phyloP scores from a whole-genome alignment of 2,329 filamentous ascomycete species.

The Ascochyta pisi region DNA sequence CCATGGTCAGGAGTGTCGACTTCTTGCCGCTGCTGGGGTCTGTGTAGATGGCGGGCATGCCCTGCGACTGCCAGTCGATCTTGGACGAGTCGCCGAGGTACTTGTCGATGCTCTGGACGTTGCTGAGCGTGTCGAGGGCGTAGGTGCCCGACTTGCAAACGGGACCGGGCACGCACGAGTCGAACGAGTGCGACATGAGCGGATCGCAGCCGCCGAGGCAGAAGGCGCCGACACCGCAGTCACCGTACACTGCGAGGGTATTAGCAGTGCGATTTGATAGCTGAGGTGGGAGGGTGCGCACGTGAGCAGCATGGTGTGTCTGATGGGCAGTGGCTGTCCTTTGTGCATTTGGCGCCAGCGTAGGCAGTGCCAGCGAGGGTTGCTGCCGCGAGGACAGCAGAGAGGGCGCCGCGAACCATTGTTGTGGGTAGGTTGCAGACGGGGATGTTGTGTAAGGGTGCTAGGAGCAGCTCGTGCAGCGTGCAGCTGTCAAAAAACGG shows the following conservation, averaged over 20 bases:
- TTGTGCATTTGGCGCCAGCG: constrained; percentile 50
- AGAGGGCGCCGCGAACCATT: constrained; percentile 41
- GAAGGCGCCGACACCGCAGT: constrained; percentile 92
- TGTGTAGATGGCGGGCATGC: constrained; percentile 71
- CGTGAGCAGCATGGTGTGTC: constrained; percentile 55
- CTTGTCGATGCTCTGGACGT: constrained; percentile 73
- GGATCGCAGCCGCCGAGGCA: constrained; percentile 96
- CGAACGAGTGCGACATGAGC: constrained; percentile 78
- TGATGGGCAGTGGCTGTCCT: constrained; percentile 69
- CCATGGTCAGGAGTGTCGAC: constrained; percentile 83
- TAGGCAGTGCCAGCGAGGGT: constrained; percentile 35
- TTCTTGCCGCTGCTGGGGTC: constrained; percentile 49
- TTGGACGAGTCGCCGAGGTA: constrained; percentile 85
- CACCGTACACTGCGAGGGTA: constrained; percentile 74
- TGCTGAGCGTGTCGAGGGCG: constrained; percentile 74
- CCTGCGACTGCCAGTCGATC: constrained; percentile 88
- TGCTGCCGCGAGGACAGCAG: constrained; percentile 39
- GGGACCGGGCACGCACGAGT: constrained; percentile 85
- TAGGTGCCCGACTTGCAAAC: constrained; percentile 78
- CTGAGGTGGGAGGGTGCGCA: constrained; percentile 30
- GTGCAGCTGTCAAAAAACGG: constrained; percentile 37
- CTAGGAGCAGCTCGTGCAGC: constrained; percentile 26
- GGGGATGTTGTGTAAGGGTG: constrained; percentile 43
- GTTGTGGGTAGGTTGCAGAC: constrained; percentile 19
- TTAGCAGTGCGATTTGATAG: constrained; percentile 27